Evolutionary conservation across 2,329 filamentous ascomycete species (phyloP).

Genomic region (Ceratocystis diversiconidia): DNA sequence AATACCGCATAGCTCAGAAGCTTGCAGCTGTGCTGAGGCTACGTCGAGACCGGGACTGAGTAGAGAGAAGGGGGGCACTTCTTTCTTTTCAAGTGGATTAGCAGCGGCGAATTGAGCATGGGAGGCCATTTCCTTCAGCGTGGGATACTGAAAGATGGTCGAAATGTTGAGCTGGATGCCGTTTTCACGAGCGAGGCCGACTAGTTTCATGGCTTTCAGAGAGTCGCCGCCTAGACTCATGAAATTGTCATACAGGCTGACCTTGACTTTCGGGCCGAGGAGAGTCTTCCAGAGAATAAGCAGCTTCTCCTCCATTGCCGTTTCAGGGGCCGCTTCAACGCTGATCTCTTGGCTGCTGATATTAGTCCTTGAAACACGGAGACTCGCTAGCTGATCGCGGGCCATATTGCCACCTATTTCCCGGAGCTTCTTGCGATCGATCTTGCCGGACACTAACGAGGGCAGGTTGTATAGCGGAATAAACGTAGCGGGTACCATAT

Average conservation of each 20-base stretch:
- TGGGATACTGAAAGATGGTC: conserved; percentile 32
- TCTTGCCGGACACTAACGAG: conserved; percentile 35
- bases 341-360: conserved; percentile 23
- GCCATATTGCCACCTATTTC: conserved; percentile 31
- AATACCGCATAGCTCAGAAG: conserved; percentile 30
- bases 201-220: conserved; percentile 37
- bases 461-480: conserved; percentile 34
- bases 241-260: conserved; percentile 32
- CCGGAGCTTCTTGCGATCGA: conserved; percentile 34
- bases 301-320: conserved; percentile 27
- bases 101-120: conserved; percentile 21
- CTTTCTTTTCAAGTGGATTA: conserved; percentile 20
- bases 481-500: conserved; percentile 37
- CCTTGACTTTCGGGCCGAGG: conserved; percentile 25
- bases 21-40: conserved; percentile 28
- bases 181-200: conserved; percentile 29
- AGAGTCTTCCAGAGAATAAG: conserved; percentile 28
- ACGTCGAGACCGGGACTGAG: conserved; percentile 22
- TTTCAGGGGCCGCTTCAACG: conserved; percentile 27
- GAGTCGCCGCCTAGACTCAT: conserved; percentile 38
- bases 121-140: conserved; percentile 31
- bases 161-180: conserved; percentile 32
- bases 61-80: conserved; percentile 29
- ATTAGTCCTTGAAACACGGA: conserved; percentile 18
- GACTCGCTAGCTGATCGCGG: conserved; percentile 21